Evolutionary conservation across 179 eudicot species (phyloP), one percentile per base, ranked within the genome.

Genomic region (Spinacia oleracea): DNA sequence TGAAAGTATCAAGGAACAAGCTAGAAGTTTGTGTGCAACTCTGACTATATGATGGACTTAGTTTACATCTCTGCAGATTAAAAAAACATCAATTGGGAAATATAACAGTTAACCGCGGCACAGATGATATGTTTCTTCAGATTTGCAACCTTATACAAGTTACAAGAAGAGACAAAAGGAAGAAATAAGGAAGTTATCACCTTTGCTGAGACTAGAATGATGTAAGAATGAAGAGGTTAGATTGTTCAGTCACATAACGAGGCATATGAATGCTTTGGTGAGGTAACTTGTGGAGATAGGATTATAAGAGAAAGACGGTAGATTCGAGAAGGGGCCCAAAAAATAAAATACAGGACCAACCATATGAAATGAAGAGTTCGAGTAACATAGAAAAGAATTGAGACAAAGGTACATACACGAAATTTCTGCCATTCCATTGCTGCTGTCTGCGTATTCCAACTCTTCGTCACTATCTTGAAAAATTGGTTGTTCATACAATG

Each of bases 381-480:
- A 48, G 18, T 53, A 53, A 53, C 58, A 53, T 20, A 1, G 20
- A 4, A 6, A 35, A 35, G 70, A 65, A 35, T 63, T 34, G 25
- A 34, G 45, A 34, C 45, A 65, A 14, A 3, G 18, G 42, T 32
- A 73, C 84, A 70, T 84, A 94, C 98, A 76, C 62, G 94, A 77
- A 79, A 80, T 73, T 46, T 90, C 94, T 35, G 81, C 81, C 74
- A 80, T 74, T 75, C 90, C 93, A 78, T 85, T 81, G 88, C 90
- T 89, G 83, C 81, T 88, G 81, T 93, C 97, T 73, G 97, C 93
- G 84, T 90, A 93, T 81, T 95, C 98, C 83, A 95, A 88, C 91
- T 95, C 98, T 86, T 95, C 98, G 55, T 95, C 98, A 86, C 98
- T 95, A 79, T 95, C 98, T 86, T 91, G 90, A 62, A 83, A 85